phyloP scores from a whole-genome alignment of 2,329 filamentous ascomycete genomes.

The Diaporthe aspalathi region DNA sequence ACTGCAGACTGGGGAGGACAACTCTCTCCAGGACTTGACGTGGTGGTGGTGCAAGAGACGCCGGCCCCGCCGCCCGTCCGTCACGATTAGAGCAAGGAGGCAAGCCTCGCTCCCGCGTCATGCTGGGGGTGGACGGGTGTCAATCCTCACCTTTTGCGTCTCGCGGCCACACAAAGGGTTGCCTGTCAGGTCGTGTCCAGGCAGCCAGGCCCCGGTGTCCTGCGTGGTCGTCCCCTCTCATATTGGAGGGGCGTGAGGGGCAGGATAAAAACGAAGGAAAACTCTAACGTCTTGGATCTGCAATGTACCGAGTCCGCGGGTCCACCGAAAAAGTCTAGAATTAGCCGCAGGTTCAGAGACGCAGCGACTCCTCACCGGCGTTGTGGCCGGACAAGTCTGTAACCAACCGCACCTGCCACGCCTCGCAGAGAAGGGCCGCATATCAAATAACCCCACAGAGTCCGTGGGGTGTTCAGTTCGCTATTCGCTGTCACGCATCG shows the following conservation, averaged over 20 bases:
- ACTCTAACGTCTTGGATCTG: slow-evolving; percentile 17
- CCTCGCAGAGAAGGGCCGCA: slow-evolving; percentile 4
- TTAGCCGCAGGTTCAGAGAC: slow-evolving; percentile 30
- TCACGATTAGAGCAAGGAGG: not conserved
- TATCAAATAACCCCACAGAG: slow-evolving; percentile 10
- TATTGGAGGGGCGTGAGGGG: not conserved
- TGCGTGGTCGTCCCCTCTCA: slow-evolving; percentile 2
- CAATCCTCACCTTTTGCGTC: not conserved
- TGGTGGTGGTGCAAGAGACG: slow-evolving; percentile 21
- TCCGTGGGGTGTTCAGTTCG: slow-evolving; percentile 24
- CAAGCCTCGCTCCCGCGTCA: not conserved
- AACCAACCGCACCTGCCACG: slow-evolving; percentile 22
- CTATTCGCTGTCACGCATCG: slow-evolving; percentile 23
- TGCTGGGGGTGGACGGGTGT: not conserved
- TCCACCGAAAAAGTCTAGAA: slow-evolving; percentile 28
- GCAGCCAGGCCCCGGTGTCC: not conserved
- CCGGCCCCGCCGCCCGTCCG: slow-evolving; percentile 17
- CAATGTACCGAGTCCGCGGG: slow-evolving; percentile 13
- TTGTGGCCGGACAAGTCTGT: slow-evolving; percentile 14
- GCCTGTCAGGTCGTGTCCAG: not conserved
- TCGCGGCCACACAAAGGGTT: slow-evolving; percentile 12
- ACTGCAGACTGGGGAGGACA: slow-evolving; percentile 18
- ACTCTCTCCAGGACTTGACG: slow-evolving; percentile 27
- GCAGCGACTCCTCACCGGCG: slow-evolving; percentile 7
- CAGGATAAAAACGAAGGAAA: not conserved